These are phyloP conservation scores for Candida alai DNA, from an alignment of 805 yeast genomes.

Conservation along the genomic window DNA sequence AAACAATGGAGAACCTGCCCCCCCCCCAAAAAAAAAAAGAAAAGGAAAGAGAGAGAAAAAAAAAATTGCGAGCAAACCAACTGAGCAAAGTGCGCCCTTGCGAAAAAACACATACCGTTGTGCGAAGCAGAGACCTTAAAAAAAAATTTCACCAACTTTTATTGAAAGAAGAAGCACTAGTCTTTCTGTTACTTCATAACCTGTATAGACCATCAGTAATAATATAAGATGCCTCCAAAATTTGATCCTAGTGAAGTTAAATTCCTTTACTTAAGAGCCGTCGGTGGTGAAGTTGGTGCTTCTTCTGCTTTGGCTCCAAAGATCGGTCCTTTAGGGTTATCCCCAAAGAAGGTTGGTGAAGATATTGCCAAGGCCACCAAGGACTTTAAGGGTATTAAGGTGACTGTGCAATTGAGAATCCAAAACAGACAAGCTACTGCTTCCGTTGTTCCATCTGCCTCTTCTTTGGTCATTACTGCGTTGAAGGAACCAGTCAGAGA, in stretches of 20 bases:
- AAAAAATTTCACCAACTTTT: neutral
- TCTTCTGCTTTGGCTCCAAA: constrained; percentile 99
- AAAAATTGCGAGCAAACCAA: neutral
- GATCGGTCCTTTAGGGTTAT: constrained; percentile 99
- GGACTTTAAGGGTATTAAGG: constrained; percentile 98
- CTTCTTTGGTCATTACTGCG: constrained; percentile 97
- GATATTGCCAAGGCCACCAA: constrained; percentile 99
- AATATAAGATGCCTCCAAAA: constrained; percentile 82
- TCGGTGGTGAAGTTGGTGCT: constrained; percentile 99
- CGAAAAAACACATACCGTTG: too few species aligned
- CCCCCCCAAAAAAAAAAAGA: too few species aligned
- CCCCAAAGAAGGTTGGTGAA: constrained; percentile 99
- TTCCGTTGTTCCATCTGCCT: constrained; percentile 99
- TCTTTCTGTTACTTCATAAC: too few species aligned
- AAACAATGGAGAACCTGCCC: too few species aligned
- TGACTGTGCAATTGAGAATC: constrained; percentile 96
- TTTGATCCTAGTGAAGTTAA: constrained; percentile 98
- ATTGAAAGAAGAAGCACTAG: too few species aligned
- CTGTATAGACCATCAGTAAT: constrained; percentile 6
- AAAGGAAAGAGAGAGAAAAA: neutral
- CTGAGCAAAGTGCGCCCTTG: too few species aligned
- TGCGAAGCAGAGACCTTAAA: neutral
- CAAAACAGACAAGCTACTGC: constrained; percentile 99
- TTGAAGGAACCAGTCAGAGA: constrained; percentile 99
- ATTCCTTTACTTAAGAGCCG: constrained; percentile 98